Evolutionary conservation across 192 early-diverging fungal species (phyloP).

Genomic region (Podochytrium sp.): DNA sequence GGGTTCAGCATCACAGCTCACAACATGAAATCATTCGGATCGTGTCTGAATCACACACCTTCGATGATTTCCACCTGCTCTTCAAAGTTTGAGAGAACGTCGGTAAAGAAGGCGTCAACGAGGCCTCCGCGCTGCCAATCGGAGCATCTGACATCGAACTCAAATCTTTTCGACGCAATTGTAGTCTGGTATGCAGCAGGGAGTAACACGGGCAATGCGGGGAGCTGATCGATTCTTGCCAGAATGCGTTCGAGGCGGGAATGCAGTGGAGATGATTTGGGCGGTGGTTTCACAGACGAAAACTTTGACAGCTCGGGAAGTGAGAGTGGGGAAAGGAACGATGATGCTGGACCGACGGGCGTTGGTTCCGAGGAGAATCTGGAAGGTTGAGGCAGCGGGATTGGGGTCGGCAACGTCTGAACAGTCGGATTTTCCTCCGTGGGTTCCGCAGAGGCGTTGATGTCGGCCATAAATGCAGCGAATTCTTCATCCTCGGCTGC

Average conservation of each 20-base stretch:
- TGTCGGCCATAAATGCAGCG: constrained; percentile 27
- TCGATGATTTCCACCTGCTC: constrained; percentile 6
- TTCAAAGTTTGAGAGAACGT: constrained; percentile 11
- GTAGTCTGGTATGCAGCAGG: neutral
- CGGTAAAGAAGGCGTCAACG: neutral
- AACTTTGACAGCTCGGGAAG: neutral
- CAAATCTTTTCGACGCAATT: neutral
- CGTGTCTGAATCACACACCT: neutral
- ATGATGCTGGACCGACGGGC: neutral
- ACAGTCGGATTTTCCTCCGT: neutral
- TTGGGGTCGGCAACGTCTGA: neutral
- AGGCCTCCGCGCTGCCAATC: constrained; percentile 26
- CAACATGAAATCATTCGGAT: neutral
- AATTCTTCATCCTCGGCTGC: constrained; percentile 4
- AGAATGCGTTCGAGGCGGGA: constrained; percentile 7
- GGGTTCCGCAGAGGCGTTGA: neutral
- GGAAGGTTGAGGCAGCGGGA: neutral
- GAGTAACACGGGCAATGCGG: constrained; percentile 24
- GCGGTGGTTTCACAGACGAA: neutral
- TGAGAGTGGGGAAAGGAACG: neutral
- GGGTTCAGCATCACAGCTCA: neutral
- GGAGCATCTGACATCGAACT: constrained; percentile 5
- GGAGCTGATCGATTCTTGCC: constrained; percentile 31
- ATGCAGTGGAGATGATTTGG: neutral
- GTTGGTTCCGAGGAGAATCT: neutral